Conservation (phyloP, 805 yeast genomes). For the Yarrowia bubula region DNA sequence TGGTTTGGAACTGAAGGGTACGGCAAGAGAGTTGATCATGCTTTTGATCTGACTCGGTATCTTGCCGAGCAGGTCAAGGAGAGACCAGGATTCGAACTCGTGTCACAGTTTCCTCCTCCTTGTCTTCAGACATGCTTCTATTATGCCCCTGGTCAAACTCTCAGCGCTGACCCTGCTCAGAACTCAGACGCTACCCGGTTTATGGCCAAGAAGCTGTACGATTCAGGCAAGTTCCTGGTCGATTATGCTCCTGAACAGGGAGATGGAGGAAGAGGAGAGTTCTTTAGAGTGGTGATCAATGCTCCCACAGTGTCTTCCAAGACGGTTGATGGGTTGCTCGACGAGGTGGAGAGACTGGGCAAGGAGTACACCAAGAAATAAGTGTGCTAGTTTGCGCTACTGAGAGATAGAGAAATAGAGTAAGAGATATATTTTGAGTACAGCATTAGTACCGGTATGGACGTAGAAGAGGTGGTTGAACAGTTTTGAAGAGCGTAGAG, state of each 20-base stretch:
- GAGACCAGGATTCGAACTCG: constrained; percentile 51
- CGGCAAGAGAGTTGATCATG: constrained; percentile 66
- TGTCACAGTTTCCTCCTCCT: constrained; percentile 61
- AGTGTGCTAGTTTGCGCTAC: too few relatives aligned
- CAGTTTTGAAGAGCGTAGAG: too few relatives aligned
- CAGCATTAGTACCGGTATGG: too few relatives aligned
- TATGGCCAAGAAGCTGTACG: constrained; percentile 60
- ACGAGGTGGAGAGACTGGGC: constrained; percentile 44
- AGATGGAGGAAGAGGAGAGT: constrained; percentile 60
- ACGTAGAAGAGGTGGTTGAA: too few relatives aligned
- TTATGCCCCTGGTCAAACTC: constrained; percentile 49
- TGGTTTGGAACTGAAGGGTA: constrained; percentile 73
- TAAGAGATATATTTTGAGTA: background rate
- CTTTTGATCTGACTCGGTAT: constrained; percentile 62
- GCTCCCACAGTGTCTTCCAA: constrained; percentile 56
- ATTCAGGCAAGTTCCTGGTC: constrained; percentile 63
- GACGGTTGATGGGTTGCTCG: constrained; percentile 48
- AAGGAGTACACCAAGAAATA: constrained; percentile 5
- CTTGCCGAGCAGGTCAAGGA: constrained; percentile 49
- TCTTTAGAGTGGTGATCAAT: constrained; percentile 80
- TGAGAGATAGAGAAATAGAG: background rate
- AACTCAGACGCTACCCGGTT: constrained; percentile 59
- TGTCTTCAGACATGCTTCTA: constrained; percentile 84
- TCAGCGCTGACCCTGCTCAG: constrained; percentile 32
- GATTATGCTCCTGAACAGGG: constrained; percentile 69